Conservation (phyloP, 495 filamentous ascomycete species). For the Jackrogersella minutella region DNA sequence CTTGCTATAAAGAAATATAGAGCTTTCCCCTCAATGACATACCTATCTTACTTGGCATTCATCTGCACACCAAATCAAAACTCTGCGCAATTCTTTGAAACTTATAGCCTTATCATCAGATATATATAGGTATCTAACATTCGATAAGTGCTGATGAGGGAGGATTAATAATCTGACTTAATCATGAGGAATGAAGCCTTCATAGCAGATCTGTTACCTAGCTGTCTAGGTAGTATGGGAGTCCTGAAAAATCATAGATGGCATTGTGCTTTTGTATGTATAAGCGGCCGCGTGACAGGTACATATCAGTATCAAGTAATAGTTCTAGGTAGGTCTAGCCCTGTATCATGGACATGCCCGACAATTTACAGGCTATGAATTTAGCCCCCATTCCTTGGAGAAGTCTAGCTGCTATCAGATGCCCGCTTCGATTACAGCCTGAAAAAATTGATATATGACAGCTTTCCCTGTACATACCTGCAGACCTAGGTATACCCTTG, state of each 20-base stretch:
- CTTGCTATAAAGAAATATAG: not conserved
- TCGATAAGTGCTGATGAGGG: too few species aligned
- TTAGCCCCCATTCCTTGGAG: not conserved
- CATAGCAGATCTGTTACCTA: not conserved
- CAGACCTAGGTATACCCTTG: not conserved
- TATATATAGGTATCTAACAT: not conserved
- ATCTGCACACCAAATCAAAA: too few species aligned
- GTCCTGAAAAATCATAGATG: not conserved
- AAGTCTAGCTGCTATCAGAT: too few species aligned
- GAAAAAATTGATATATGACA: constrained; percentile 1
- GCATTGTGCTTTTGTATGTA: not conserved
- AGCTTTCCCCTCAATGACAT: not conserved
- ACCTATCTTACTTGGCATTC: too few species aligned
- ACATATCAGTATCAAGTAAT: too few species aligned
- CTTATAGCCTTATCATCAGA: too few species aligned
- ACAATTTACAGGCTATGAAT: not conserved
- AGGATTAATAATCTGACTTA: not conserved
- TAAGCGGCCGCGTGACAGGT: too few species aligned
- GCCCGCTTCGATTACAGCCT: not conserved
- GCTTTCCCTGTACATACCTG: not conserved
- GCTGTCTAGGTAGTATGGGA: too few species aligned
- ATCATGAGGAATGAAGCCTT: not conserved
- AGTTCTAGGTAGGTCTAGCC: not conserved
- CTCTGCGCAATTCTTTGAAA: too few species aligned
- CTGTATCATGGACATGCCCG: not conserved